phyloP scores from a whole-genome alignment of 305 asterid species.

The Plantago rigida region DNA sequence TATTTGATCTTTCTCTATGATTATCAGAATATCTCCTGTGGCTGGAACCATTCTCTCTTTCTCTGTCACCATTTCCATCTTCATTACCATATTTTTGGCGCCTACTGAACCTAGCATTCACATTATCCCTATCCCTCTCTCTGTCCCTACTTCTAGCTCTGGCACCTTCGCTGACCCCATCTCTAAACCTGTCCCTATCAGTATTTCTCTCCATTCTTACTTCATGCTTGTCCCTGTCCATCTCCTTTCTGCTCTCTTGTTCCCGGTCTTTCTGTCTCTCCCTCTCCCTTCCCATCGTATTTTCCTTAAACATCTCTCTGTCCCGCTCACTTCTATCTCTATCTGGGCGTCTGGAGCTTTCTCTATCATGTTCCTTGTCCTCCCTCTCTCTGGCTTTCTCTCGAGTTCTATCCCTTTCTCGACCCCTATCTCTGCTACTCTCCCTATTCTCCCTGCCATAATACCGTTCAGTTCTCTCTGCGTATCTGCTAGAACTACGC shows the following conservation, averaged over 20 bases:
- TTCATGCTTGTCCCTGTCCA: slow-evolving; percentile 28
- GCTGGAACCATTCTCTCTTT: slow-evolving; percentile 43
- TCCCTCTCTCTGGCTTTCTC: slow-evolving; percentile 28
- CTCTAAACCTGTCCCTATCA: slow-evolving; percentile 42
- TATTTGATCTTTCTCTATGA: slow-evolving; percentile 35
- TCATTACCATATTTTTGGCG: slow-evolving; percentile 36
- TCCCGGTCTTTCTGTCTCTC: slow-evolving; percentile 31
- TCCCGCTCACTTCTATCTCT: slow-evolving; percentile 28
- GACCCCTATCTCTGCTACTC: slow-evolving; percentile 43
- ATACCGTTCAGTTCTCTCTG: slow-evolving; percentile 38
- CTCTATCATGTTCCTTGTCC: slow-evolving; percentile 32
- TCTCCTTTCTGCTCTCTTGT: slow-evolving; percentile 28
- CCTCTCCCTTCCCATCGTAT: not conserved
- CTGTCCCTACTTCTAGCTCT: slow-evolving; percentile 53
- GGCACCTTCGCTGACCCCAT: slow-evolving; percentile 34
- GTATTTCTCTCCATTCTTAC: slow-evolving; percentile 18
- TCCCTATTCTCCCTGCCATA: slow-evolving; percentile 50
- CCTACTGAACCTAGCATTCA: slow-evolving; percentile 38
- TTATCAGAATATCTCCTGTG: slow-evolving; percentile 46
- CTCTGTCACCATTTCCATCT: slow-evolving; percentile 36
- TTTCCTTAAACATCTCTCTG: no score
- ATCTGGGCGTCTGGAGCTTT: slow-evolving; percentile 32
- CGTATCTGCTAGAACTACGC: slow-evolving; percentile 48
- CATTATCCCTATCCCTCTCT: slow-evolving; percentile 45
- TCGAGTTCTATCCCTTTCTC: slow-evolving; percentile 32